Evolutionary conservation across 2,329 filamentous ascomycete species (phyloP).

Genomic region (Zalaria sp.): DNA sequence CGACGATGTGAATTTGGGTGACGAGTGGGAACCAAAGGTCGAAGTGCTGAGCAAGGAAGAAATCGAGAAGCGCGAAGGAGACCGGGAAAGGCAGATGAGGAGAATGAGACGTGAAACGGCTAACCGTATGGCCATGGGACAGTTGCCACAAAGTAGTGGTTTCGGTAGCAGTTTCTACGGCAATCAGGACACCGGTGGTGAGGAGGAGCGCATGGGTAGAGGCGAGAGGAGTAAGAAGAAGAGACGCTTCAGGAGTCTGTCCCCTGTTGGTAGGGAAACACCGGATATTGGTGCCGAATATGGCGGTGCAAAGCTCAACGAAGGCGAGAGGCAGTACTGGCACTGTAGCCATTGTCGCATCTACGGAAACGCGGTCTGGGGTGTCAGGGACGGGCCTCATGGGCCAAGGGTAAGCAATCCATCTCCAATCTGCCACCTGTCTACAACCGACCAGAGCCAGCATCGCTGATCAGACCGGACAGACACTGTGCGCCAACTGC

Average conservation of each 20-base stretch:
- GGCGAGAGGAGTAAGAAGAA: conserved; percentile 94
- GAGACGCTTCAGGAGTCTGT: conserved; percentile 76
- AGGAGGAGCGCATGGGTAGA: conserved; percentile 74
- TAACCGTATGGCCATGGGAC: conserved; percentile 41
- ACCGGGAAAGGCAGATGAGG: conserved; percentile 81
- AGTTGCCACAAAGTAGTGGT: conserved; percentile 33
- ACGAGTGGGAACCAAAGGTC: conserved; percentile 38
- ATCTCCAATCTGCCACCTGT: conserved; percentile 2
- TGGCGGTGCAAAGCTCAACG: conserved; percentile 55
- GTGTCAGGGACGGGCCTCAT: conserved; percentile 76
- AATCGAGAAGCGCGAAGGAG: conserved; percentile 91
- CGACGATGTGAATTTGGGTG: conserved; percentile 72
- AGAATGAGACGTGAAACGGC: conserved; percentile 81
- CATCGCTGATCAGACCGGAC: conserved; percentile 7
- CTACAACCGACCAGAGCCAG: conserved; percentile 8
- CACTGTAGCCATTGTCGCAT: conserved; percentile 77
- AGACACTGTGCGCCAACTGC: conserved; percentile 89
- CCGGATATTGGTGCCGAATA: conserved; percentile 58
- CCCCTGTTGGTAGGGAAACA: conserved; percentile 68
- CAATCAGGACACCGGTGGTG: conserved; percentile 16
- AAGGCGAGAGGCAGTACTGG: conserved; percentile 68
- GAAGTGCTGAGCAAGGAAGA: conserved; percentile 73
- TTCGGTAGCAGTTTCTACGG: conserved; percentile 38
- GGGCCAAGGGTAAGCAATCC: conserved; percentile 58
- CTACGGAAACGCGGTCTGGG: conserved; percentile 87